phyloP scores from a whole-genome alignment of 2,329 filamentous ascomycete genomes.

The Pleoardoris graminearum region DNA sequence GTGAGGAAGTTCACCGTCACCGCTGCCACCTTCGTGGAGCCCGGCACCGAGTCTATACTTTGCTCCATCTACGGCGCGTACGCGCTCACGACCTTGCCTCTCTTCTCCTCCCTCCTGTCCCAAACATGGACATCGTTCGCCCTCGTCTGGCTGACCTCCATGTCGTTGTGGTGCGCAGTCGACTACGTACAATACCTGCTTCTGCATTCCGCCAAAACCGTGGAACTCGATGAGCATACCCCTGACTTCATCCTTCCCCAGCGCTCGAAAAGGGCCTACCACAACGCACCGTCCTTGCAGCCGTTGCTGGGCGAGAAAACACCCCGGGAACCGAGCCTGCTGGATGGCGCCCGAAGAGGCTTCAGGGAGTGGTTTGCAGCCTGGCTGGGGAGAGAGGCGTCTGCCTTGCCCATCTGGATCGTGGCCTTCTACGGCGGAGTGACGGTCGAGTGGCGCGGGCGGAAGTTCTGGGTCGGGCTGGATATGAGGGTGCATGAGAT shows the following conservation, averaged over 20 bases:
- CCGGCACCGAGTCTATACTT: slow-evolving; percentile 84
- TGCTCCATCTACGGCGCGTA: slow-evolving; percentile 82
- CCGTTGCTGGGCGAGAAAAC: slow-evolving; percentile 25
- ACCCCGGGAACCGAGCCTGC: slow-evolving; percentile 17
- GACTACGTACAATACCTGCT: slow-evolving; percentile 75
- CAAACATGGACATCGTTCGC: slow-evolving; percentile 70
- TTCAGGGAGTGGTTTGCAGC: slow-evolving; percentile 75
- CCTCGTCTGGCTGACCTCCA: slow-evolving; percentile 66
- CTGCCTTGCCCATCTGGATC: slow-evolving; percentile 87
- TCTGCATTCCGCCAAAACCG: slow-evolving; percentile 72
- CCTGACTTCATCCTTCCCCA: slow-evolving; percentile 69
- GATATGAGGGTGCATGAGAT: slow-evolving; percentile 79
- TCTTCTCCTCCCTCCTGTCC: slow-evolving; percentile 61
- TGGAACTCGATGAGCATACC: slow-evolving; percentile 72
- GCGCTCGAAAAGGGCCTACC: slow-evolving; percentile 40
- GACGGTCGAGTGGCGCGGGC: slow-evolving; percentile 85
- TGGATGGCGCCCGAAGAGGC: slow-evolving; percentile 52
- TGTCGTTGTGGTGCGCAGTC: slow-evolving; percentile 70
- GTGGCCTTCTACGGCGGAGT: slow-evolving; percentile 89
- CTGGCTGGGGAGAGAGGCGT: slow-evolving; percentile 80
- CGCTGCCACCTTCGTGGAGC: slow-evolving; percentile 86
- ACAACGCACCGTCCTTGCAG: slow-evolving; percentile 24
- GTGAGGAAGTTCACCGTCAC: slow-evolving; percentile 94
- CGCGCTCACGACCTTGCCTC: slow-evolving; percentile 73
- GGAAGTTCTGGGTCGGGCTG: slow-evolving; percentile 76